Evolutionary conservation across 331 rosid species (phyloP), one percentile per base, ranked within the genome.

Genomic region (Rhamnella rubrinervis): DNA sequence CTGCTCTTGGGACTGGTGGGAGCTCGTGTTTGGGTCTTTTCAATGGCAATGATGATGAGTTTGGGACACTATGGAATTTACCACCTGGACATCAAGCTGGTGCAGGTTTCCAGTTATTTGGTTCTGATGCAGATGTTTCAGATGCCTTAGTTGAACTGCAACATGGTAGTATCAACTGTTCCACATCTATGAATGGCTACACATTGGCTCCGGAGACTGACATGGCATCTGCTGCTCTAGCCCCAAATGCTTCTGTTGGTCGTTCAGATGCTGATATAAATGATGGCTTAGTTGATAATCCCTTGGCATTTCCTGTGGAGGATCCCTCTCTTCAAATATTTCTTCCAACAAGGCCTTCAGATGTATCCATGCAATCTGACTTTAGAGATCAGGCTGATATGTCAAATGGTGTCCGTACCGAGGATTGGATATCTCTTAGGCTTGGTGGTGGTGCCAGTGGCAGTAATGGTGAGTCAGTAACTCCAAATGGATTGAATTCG

Each of bases 291-390:
- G 96, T 95, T 59, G 96, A 89, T 75, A 87, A 91, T 78, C 90
- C 96, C 18, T 76, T 95, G 80, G 87, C 90, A 56, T 87, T 91
- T 85, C 76, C 85, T 51, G 87, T 91, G 69, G 89, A 91, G 39
- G 99, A 95, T 77, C 97, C 96, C 52, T 82, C 99, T 6, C 99
- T 95, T 68, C 96, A 95, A 80, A 89, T 95, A 47, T 95, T 95
- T 87, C 99, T 95, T 73, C 99, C 99, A 64, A 85, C 97, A 25
- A 91, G 83, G 74, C 97, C 97, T 25, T 84, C 82, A 12, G 96
- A 82, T 74, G 85, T 86, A 58, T 80, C 86, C 18, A 44, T 75
- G 65, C 96, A 82, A 71, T 80, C 88, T 66, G 86, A 91, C 77
- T 75, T 86, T 75, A 89, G 93, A 85, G 92, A 91, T 67, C 89